These are phyloP conservation scores for Halenospora varia DNA, from an alignment of 495 filamentous ascomycete species.

Conservation along the genomic window DNA sequence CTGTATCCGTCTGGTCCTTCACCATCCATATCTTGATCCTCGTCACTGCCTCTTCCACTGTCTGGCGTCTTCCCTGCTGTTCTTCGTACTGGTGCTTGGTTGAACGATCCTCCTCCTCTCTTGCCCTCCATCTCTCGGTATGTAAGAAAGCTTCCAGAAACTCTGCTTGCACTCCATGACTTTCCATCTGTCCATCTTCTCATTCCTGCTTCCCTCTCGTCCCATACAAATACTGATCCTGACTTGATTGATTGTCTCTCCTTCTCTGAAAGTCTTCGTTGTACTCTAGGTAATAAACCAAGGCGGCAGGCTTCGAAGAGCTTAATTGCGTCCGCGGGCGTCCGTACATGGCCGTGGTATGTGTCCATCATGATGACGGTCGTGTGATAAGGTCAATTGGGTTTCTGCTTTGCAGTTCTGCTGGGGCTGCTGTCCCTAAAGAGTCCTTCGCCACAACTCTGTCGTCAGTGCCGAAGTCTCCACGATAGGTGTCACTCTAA, in stretches of 20 bases:
- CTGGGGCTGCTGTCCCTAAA: too few relatives aligned
- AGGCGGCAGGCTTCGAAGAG: constrained; percentile 94
- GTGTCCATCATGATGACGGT: constrained; percentile 71
- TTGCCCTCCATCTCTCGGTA: constrained; percentile 99
- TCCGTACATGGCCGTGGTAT: constrained; percentile 88
- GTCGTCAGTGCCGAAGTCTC: too few relatives aligned
- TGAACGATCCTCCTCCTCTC: constrained; percentile 62
- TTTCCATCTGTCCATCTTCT: constrained; percentile 98
- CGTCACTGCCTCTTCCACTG: constrained; percentile 73
- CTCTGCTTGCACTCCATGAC: constrained; percentile 96
- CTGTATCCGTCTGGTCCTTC: constrained; percentile 93
- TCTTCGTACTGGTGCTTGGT: constrained; percentile 43
- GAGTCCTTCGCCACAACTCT: too few relatives aligned
- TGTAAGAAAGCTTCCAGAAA: constrained; percentile 95
- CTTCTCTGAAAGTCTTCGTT: constrained; percentile 91
- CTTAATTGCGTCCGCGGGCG: constrained; percentile 91
- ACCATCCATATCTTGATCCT: constrained; percentile 68
- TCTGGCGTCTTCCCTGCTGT: constrained; percentile 74
- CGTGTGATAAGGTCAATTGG: too few relatives aligned
- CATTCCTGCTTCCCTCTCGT: constrained; percentile 98
- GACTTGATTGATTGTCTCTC: constrained; percentile 92
- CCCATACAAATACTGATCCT: constrained; percentile 98
- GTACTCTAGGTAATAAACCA: constrained; percentile 85
- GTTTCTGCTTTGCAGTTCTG: too few relatives aligned
- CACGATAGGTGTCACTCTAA: too few relatives aligned